Evolutionary conservation across 148 eudicot species (phyloP), one percentile per base, ranked within the genome.

Genomic region (Salicornia ramosissima): DNA sequence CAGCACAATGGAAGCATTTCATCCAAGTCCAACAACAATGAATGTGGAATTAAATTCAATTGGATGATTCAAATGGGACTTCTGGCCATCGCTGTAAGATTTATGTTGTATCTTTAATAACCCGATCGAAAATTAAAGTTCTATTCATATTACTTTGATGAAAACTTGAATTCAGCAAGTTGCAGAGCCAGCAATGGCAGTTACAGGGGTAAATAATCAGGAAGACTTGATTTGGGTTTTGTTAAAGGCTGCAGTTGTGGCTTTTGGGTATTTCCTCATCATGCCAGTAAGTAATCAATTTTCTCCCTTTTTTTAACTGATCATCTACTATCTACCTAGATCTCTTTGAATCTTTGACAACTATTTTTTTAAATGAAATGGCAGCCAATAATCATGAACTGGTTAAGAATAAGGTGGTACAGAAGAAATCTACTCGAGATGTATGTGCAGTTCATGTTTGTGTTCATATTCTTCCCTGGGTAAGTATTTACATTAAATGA

Each of bases 391-490:
- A 84, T 92, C 29, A 75, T 92, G 93, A 89, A 92, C 73, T 89
- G 96, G 96, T 75, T 92, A n/a, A 86, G 97, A 76, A 72, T 69
- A 54, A 87, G 97, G 79, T 92, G 97, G 97, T 89, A 84, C 80
- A 84, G 65, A 77, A 86, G 92, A 65, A 81, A 86, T 26, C 77
- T 86, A 6, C 64, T 83, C 65, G 97, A 92, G 78, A 89, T 86
- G 89, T 89, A 89, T 61, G 30, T 92, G 49, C 96, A 87, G 70
- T 92, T 87, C 84, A 92, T 92, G 96, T 85, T 74, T 63, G 92
- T 86, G 43, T 92, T 92, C 89, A 33, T 92, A 49, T 92, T 92
- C 88, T 92, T 83, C 71, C 97, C 96, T 4, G 96, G 97, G 97
- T 89, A 57, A 88, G 87, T 71, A 19, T 18, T 5, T 22, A 39